Base-by-base conservation (phyloP, 192 early-diverging fungal genomes). In the Linnemannia exigua region DNA sequence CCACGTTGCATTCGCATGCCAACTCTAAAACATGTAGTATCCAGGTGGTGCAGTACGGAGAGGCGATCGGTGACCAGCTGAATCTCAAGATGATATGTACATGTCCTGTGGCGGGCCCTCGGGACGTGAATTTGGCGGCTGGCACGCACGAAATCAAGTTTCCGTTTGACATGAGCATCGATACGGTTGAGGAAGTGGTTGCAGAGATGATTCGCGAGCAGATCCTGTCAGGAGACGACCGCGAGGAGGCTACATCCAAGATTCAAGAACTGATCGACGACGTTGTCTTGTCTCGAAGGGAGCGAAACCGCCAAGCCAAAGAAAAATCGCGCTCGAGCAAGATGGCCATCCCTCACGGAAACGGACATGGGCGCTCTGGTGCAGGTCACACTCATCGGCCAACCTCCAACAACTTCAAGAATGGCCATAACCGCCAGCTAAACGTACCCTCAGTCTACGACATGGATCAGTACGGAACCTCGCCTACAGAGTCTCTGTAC, bases 151-250 rank as follows among this genome's bases (percentile, higher is more conserved):
- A 94, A 71, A 94, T 95, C 82, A 94, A 93, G 74, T 95, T 95
- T 83, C 92, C 93, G 1, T 93, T 94, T 78, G 88, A 89, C 75
- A 78, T 92, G 69, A 89, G 88, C 38, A 90, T 92, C 0, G 95
- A 96, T 70, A 96, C 95, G 1, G 91, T 94, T 9, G 91, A 93
- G 16, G 92, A 94, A 72, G 95, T 96, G 5, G 94, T 96, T 4
- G 76, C 89, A 19, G 92, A 93, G 78, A 93, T 93, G 92, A 89
- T 92, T 71, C 76, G 87, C 35, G 87, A 88, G 75, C 82, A 83
- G 72, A 88, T 88, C 28, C 28, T 88, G 33, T 80, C 75, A 17
- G 81, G 51, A 16, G 87, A 88, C 52, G 87, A 84, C 35, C 79
- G 71, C 8, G 75, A 77, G 16, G 77, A 84, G 50, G 87, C 87